A percentile compares a stretch with the other conserved stretches of the same genome.
Evolutionary conservation across 495 filamentous ascomycete species (phyloP).

Genomic region (Penicillium lagena): DNA sequence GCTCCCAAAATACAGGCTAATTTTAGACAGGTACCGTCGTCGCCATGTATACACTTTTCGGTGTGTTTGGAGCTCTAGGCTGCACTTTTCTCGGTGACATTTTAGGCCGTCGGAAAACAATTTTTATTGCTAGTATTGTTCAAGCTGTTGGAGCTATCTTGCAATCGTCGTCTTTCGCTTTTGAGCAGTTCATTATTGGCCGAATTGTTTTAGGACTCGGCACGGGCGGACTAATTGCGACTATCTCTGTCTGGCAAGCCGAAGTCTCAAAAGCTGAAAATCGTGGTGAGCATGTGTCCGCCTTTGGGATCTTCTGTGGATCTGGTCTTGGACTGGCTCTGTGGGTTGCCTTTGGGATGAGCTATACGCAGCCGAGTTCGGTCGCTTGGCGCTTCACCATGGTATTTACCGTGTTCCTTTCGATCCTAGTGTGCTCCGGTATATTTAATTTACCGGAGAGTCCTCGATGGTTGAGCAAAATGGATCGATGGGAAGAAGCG

Average conservation of each 20-base stretch:
- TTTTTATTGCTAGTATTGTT: constrained; percentile 9
- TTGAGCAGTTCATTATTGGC: constrained; percentile 11
- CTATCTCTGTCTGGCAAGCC: constrained; percentile 42
- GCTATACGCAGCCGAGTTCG: constrained; percentile 23
- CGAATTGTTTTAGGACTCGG: constrained; percentile 46
- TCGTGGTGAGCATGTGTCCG: constrained; percentile 26
- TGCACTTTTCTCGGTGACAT: constrained; percentile 16
- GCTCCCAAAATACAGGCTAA: constrained; percentile 4
- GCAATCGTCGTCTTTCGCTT: constrained; percentile 23
- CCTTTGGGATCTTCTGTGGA: constrained; percentile 41
- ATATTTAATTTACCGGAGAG: constrained; percentile 55
- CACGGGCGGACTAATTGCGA: constrained; percentile 38
- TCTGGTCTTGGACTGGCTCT: constrained; percentile 33
- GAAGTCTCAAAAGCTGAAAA: constrained; percentile 31
- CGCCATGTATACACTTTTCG: constrained; percentile 16
- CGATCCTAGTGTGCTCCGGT: constrained; percentile 46
- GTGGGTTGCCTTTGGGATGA: constrained; percentile 36
- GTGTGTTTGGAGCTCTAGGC: constrained; percentile 13
- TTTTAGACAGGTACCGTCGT: constrained; percentile 15
- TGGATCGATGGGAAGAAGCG: constrained; percentile 43
- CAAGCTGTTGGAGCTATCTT: constrained; percentile 29
- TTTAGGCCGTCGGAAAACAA: constrained; percentile 14
- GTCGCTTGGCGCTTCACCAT: constrained; percentile 40
- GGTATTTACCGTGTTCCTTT: constrained; percentile 47
- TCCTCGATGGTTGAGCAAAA: constrained; percentile 50